Evolutionary conservation across 495 filamentous ascomycete species (phyloP).

Genomic region (Aspergillus mulundensis): DNA sequence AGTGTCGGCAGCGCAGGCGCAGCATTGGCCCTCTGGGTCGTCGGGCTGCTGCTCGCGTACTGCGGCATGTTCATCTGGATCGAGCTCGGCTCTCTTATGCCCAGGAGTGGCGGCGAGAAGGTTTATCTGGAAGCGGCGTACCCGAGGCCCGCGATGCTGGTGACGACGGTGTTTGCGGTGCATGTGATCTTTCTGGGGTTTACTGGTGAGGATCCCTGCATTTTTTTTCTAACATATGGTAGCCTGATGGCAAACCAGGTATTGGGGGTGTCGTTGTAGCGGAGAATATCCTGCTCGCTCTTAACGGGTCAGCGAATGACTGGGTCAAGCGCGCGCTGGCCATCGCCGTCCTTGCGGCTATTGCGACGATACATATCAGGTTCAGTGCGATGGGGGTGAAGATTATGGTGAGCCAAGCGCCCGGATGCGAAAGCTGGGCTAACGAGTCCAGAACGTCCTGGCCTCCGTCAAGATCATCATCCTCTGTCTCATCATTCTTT

Average conservation of each 20-base stretch:
- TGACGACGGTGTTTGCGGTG: slow-evolving; percentile 58
- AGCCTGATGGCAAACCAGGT: background rate
- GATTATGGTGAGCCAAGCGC: slow-evolving; percentile 22
- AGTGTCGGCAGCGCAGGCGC: slow-evolving; percentile 64
- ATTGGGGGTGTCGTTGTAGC: slow-evolving; percentile 33
- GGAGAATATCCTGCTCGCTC: slow-evolving; percentile 37
- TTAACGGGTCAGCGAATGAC: slow-evolving; percentile 23
- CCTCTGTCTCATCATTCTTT: slow-evolving; percentile 37
- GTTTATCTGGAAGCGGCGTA: slow-evolving; percentile 73
- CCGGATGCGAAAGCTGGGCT: background rate
- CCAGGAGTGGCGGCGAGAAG: slow-evolving; percentile 63
- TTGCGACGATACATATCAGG: slow-evolving; percentile 27
- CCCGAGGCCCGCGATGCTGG: slow-evolving; percentile 58
- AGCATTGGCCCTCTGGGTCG: slow-evolving; percentile 57
- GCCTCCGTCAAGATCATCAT: slow-evolving; percentile 36
- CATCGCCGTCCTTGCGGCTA: slow-evolving; percentile 25
- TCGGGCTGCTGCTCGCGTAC: slow-evolving; percentile 54
- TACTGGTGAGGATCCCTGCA: slow-evolving; percentile 32
- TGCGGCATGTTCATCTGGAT: slow-evolving; percentile 57
- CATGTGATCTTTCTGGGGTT: slow-evolving; percentile 64
- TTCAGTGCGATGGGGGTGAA: slow-evolving; percentile 20
- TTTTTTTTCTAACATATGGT: no score
- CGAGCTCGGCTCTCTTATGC: slow-evolving; percentile 66
- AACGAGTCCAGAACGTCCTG: slow-evolving; percentile 24
- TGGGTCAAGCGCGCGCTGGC: slow-evolving; percentile 32